phyloP scores from a whole-genome alignment of 805 yeast genomes.

The Barnettozyma sp. region DNA sequence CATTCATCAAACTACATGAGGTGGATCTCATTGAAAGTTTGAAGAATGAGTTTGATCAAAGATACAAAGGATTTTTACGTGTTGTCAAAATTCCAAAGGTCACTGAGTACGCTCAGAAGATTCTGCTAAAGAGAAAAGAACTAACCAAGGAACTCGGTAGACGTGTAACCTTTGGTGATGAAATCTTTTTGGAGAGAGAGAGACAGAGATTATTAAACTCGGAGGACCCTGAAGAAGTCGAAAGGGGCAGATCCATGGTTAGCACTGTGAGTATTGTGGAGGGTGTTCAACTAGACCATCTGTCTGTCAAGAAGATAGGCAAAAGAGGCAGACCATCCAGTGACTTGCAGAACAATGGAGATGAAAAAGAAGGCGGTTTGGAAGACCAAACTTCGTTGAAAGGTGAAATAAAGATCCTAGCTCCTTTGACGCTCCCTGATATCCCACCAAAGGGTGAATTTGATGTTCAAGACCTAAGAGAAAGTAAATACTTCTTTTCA shows the following conservation, averaged over 20 bases:
- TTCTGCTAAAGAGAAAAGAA: constrained; percentile 43
- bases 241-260: constrained; percentile 46
- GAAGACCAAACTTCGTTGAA: no score
- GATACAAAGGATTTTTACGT: constrained; percentile 69
- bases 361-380: no score
- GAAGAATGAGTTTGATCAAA: constrained; percentile 68
- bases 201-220: constrained; percentile 52
- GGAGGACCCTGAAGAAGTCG: constrained; percentile 40
- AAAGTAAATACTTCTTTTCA: constrained; percentile 75
- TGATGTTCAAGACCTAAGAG: constrained; percentile 64
- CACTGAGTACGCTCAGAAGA: constrained; percentile 43
- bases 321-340: no score
- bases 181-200: constrained; percentile 60
- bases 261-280: constrained; percentile 62
- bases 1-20: constrained; percentile 72
- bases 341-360: no score
- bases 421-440: constrained; percentile 63
- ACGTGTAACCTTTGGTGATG: constrained; percentile 57
- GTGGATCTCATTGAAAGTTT: constrained; percentile 65
- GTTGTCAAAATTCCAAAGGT: constrained; percentile 46
- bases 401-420: constrained; percentile 35
- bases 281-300: constrained; percentile 13
- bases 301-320: constrained; percentile 10
- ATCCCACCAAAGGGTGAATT: constrained; percentile 79
- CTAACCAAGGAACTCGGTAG: constrained; percentile 46